Evolutionary conservation across 495 filamentous ascomycete species (phyloP).

Genomic region (Platismatia glauca): DNA sequence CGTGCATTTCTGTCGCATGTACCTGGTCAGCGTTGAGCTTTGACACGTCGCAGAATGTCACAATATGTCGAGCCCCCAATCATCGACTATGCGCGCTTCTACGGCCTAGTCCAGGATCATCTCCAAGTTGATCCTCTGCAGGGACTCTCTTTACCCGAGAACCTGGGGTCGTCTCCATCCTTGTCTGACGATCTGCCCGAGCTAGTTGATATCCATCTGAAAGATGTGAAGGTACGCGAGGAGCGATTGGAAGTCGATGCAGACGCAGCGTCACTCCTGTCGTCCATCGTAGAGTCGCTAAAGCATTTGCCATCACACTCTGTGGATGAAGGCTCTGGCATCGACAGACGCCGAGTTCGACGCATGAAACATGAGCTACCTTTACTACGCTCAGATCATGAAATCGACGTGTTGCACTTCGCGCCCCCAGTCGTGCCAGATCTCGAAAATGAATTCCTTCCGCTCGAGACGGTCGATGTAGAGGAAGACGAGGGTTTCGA

Average conservation of each 20-base stretch:
- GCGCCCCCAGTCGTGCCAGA: constrained; percentile 13
- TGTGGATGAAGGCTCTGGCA: constrained; percentile 18
- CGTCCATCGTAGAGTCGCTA: constrained; percentile 19
- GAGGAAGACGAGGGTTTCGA: constrained; percentile 43
- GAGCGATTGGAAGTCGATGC: constrained; percentile 21
- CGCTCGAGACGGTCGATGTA: constrained; percentile 36
- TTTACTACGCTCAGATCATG: constrained; percentile 41
- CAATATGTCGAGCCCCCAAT: constrained; percentile 26
- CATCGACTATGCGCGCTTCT: constrained; percentile 38
- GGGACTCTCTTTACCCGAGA: constrained; percentile 1
- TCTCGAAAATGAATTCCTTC: constrained; percentile 24
- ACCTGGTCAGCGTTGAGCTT: background rate
- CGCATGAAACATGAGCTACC: constrained; percentile 44
- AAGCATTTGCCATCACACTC: background rate
- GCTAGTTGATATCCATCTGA: constrained; percentile 1
- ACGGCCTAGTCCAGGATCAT: constrained; percentile 31
- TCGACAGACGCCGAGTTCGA: constrained; percentile 27
- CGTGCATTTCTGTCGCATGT: background rate
- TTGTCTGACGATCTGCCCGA: constrained; percentile 11
- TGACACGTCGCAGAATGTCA: constrained; percentile 19
- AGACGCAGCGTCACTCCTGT: constrained; percentile 25
- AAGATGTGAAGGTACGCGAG: constrained; percentile 1
- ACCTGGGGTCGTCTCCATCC: background rate
- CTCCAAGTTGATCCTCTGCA: constrained; percentile 24
- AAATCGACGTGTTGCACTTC: constrained; percentile 37